Evolutionary conservation across 306 rosid species (phyloP), one percentile per base, ranked within the genome.

Genomic region (Gillenia trifoliata): DNA sequence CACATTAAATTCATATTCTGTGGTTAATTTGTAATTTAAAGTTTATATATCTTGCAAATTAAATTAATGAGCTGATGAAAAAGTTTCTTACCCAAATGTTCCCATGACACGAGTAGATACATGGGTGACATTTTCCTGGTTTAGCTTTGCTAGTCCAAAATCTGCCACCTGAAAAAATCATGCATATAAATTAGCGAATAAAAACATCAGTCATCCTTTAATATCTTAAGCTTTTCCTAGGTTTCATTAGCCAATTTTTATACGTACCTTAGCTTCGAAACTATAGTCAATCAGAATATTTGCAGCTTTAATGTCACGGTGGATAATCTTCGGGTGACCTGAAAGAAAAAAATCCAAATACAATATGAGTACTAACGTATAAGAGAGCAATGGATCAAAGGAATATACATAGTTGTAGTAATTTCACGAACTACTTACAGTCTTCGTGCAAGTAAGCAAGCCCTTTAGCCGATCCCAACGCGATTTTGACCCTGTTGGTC

Each of bases 291-390:
- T 77, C 25, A 94, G 82, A 87, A 94, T 94, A 77, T 94, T 94
- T 30, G 95, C 82, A 66, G 86, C 78, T 82, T 94, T 94, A 41
- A 94, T 90, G 81, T 94, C 97, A 31, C 98, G 85, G 47, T 94
- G 98, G 74, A 94, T 91, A 77, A 94, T 94, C 57, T 92, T 91
- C 28, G 98, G 98, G 79, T 91, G 98, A 70, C 98, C 98, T 94
- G 40, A 31, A 62, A 28, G 62, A 77, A 31, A 62, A 28, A 59
- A 77, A 75, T 67, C 29, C 64, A n/a, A 62, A 62, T 3, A 30
- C 23, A 4, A 3, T 15, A 62, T 30, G 5, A 47, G 52, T 4
- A 62, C 6, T 16, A 30, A 30, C 10, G 22, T 62, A 30, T 20
- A 13, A 62, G 40, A 62, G 6, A 31, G n/a, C 40, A 29, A 30